Percentiles rank a stretch among this genome's conserved stretches.
phyloP scores from a whole-genome alignment of 805 yeast species.

The Vanderwaltozyma verrucispora region DNA sequence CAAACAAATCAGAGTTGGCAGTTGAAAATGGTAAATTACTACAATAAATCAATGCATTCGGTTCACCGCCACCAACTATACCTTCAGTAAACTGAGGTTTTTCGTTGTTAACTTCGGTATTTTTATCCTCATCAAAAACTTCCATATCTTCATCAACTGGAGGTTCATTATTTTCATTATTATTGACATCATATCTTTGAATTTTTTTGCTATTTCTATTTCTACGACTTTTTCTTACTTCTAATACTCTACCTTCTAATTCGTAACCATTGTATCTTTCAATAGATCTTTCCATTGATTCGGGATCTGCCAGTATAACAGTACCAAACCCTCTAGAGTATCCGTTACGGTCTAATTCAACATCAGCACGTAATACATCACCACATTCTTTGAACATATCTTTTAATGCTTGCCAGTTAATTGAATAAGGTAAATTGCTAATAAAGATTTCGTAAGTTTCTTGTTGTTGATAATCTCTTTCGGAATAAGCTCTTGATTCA shows the following conservation, averaged over 20 bases:
- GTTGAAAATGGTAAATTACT: constrained; percentile 84
- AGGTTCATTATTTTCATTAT: constrained; percentile 1
- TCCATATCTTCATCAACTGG: constrained; percentile 4
- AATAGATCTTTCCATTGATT: constrained; percentile 63
- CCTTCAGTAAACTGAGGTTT: constrained; percentile 43
- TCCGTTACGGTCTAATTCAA: constrained; percentile 51
- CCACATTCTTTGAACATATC: constrained; percentile 77
- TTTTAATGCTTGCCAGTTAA: constrained; percentile 75
- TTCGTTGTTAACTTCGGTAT: constrained; percentile 1
- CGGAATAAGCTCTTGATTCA: too few species aligned
- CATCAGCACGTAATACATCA: constrained; percentile 71
- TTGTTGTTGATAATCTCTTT: constrained; percentile 1
- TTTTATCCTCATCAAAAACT: too few species aligned
- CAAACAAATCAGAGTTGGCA: constrained; percentile 72
- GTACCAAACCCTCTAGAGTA: constrained; percentile 75
- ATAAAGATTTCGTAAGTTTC: constrained; percentile 51
- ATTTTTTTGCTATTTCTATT: constrained; percentile 5
- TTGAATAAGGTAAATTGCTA: constrained; percentile 74
- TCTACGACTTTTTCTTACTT: constrained; percentile 13
- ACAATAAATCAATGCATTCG: constrained; percentile 53
- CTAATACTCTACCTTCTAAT: constrained; percentile 12
- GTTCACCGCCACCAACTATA: constrained; percentile 51
- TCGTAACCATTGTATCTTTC: constrained; percentile 61
- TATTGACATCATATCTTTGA: constrained; percentile 3
- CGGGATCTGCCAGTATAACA: constrained; percentile 56